phyloP scores from a whole-genome alignment of 2,329 filamentous ascomycete genomes.

The Aspergillus ochraceoroseus region DNA sequence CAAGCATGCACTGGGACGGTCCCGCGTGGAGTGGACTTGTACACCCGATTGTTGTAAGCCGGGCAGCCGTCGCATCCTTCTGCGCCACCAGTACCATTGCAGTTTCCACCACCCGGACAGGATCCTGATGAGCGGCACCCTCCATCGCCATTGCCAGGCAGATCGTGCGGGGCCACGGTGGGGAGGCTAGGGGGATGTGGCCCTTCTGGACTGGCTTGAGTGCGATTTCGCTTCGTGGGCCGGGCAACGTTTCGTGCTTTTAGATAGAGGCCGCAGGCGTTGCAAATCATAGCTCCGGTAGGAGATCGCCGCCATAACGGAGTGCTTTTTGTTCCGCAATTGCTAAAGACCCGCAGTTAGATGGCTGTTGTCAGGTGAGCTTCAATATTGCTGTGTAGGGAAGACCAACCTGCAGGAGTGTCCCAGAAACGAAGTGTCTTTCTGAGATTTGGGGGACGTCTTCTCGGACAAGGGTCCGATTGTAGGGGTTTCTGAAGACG shows the following conservation, averaged over 20 bases:
- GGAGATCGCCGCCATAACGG: constrained; percentile 93
- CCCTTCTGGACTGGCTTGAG: constrained; percentile 40
- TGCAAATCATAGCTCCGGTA: constrained; percentile 91
- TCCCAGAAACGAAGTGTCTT: constrained; percentile 38
- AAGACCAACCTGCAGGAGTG: constrained; percentile 41
- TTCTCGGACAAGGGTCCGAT: constrained; percentile 21
- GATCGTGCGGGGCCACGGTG: constrained; percentile 20
- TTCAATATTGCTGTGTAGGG: neutral
- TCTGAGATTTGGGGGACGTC: constrained; percentile 37
- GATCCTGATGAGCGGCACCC: constrained; percentile 62
- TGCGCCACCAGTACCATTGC: constrained; percentile 92
- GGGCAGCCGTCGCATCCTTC: constrained; percentile 94
- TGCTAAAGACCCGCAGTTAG: too few species aligned
- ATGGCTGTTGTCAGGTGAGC: too few species aligned
- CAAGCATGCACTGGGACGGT: constrained; percentile 30
- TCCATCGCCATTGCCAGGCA: constrained; percentile 30
- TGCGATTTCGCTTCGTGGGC: constrained; percentile 81
- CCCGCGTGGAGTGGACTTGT: constrained; percentile 66
- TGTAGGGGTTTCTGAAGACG: constrained; percentile 16
- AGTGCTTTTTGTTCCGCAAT: constrained; percentile 89
- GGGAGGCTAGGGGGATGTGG: constrained; percentile 5
- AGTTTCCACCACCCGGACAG: constrained; percentile 88
- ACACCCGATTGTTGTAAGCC: constrained; percentile 93
- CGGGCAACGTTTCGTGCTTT: constrained; percentile 89
- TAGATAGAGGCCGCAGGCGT: constrained; percentile 90